A percentile compares a stretch with the other conserved stretches of the same genome.
phyloP scores from a whole-genome alignment of 306 rosid species.

The Astragalus glycyphyllos region DNA sequence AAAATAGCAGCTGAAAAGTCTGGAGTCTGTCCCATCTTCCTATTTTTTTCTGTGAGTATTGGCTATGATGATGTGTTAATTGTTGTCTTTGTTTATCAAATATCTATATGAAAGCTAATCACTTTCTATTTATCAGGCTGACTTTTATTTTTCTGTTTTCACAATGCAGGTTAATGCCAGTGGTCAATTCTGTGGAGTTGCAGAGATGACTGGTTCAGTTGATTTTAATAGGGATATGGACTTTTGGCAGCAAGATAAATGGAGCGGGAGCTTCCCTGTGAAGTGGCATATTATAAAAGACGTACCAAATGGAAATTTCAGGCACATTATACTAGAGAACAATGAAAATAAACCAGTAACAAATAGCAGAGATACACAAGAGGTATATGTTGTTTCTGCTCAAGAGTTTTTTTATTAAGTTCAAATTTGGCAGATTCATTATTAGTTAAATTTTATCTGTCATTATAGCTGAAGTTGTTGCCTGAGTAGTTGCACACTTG shows the following conservation, averaged over 20 bases:
- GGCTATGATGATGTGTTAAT: neutral
- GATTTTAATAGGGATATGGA: constrained; percentile 89
- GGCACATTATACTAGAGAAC: constrained; percentile 89
- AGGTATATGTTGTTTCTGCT: constrained; percentile 54
- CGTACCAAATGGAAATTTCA: constrained; percentile 75
- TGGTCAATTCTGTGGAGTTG: constrained; percentile 93
- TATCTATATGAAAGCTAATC: constrained; percentile 9
- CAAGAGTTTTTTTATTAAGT: constrained; percentile 6
- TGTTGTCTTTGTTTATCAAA: neutral
- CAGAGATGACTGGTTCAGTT: constrained; percentile 83
- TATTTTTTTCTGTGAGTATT: constrained; percentile 79
- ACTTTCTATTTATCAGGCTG: constrained; percentile 18
- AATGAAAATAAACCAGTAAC: constrained; percentile 98
- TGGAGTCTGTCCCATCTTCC: constrained; percentile 76
- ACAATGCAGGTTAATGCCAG: constrained; percentile 85
- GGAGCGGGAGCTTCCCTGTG: constrained; percentile 96
- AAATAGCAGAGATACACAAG: constrained; percentile 95
- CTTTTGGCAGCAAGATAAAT: constrained; percentile 99
- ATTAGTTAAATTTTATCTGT: neutral
- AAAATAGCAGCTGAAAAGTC: constrained; percentile 64
- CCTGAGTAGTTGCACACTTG: constrained; percentile 9
- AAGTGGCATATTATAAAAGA: constrained; percentile 94
- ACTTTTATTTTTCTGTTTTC: neutral
- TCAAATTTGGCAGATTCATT: neutral
- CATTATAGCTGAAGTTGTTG: neutral